Base-by-base conservation (phyloP, 163 green algal genomes). In the Prototheca wickerhamii region DNA sequence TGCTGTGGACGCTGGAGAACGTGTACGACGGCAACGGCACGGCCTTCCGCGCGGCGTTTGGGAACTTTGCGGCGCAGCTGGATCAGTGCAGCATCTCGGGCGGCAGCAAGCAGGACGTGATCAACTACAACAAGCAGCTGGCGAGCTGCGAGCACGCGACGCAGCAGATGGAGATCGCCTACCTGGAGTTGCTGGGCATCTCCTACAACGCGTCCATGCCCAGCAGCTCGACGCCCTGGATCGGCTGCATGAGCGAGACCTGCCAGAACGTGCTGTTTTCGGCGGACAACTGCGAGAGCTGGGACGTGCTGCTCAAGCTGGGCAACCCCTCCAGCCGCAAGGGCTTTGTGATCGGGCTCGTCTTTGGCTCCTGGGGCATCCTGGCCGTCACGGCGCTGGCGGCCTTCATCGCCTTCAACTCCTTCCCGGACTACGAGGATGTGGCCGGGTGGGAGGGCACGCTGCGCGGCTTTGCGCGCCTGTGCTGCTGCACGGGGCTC, bases 381-480 rank as follows among this genome's bases (percentile, higher is more conserved):
- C 37, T 76, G 37, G 34, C 15, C 18, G 46, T 68, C 26, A 62
- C 46, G 26, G 54, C 33, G 35, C 44, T 71, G 0, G 49, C 68
- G 0, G 28, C 64, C 3, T 61, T 54, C 33, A 23, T 78, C 0
- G 44, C 49, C 4, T 78, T 72, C 61, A 79, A 79, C 60, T 61
- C 67, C 40, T 79, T 74, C 30, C 72, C 63, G 0, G 63, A 70
- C 4, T 74, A 72, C 31, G 55, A 69, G 21, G 57, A 74, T 17
- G 53, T 65, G 64, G 53, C 67, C 23, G 60, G 60, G 29, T 78
- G 71, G 71, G 65, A 70, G 56, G 61, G 71, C 1, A 44, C 56
- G 3, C 23, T 74, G 2, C 34, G 53, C 29, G 34, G 18, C 42
- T n/a, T 73, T 3, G 26, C 31, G 17, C 50, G 57, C 33, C 4